Percentiles rank a stretch among this genome's conserved stretches.
These are phyloP conservation scores for Parmales sp. DNA, from an alignment of 108 stramenopile genomes.

Conservation along the genomic window DNA sequence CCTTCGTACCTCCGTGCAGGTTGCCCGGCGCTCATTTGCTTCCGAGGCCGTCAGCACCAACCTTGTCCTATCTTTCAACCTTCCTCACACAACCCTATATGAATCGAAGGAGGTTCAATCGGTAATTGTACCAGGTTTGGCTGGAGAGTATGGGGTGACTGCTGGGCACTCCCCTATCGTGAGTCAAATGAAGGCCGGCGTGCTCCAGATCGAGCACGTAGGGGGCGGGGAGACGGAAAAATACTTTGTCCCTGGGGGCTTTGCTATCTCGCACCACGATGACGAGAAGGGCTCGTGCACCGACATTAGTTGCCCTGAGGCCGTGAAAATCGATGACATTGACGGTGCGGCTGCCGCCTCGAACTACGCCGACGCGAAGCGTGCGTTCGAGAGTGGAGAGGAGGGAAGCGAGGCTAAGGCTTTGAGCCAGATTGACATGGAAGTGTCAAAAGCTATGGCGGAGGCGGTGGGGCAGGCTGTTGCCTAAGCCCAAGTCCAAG, in stretches of 20 bases:
- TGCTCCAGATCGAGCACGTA: conserved; percentile 78
- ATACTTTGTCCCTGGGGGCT: conserved; percentile 85
- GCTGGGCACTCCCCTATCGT: conserved; percentile 90
- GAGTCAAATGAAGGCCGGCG: conserved; percentile 90
- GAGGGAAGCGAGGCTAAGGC: conserved; percentile 73
- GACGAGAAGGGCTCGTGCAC: no score
- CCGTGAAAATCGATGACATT: conserved; percentile 87
- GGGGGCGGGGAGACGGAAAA: conserved; percentile 77
- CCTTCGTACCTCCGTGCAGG: neutral
- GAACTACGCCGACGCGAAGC: conserved; percentile 68
- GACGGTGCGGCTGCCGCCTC: conserved; percentile 64
- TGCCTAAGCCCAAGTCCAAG: neutral
- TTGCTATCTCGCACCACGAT: conserved; percentile 14
- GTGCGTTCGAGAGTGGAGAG: conserved; percentile 53
- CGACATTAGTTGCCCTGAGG: conserved; percentile 89
- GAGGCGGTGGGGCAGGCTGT: conserved; percentile 59
- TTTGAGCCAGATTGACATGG: conserved; percentile 89
- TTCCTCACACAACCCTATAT: conserved; percentile 89
- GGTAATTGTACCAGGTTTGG: conserved; percentile 79
- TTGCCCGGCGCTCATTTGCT: neutral
- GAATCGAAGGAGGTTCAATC: conserved; percentile 55
- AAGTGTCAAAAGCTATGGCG: conserved; percentile 85
- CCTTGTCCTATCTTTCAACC: conserved; percentile 69
- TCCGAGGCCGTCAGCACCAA: conserved; percentile 31
- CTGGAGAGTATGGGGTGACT: conserved; percentile 92